Evolutionary conservation across 169 alveolate genomes (phyloP), one percentile per base, ranked within the genome.

Genomic region (Eimeria brunetti): DNA sequence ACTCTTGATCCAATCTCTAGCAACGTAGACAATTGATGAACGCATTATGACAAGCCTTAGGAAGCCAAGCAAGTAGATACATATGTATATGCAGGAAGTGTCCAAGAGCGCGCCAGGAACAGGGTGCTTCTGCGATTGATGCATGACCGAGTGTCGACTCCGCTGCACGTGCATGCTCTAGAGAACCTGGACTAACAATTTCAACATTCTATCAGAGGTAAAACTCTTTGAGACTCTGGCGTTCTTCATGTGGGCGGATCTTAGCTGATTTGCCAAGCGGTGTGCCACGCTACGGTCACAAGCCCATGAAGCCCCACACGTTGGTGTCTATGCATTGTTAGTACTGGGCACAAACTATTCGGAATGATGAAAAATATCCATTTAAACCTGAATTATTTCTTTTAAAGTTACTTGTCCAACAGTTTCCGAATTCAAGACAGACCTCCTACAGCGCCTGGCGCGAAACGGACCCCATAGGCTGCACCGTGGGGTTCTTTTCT

Each of bases 401-500:
- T 73, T 56, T 36, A 38, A 3, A 38, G 22, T 38, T 36, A 5
- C 3, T 73, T 38, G n/a, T 73, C 83, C 38, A 56, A 38, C n/a
- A 30, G 18, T 73, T 73, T 3, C 83, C 5, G 14, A 73, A 30
- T 73, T 73, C 83, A 6, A 18, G 53, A 73, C 83, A 20, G 53
- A 16, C 51, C 33, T 36, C 20, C 83, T 16, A 33, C 83, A 73
- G 5, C 22, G n/a, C 83, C 33, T 20, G 83, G 44, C 88, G 30
- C 24, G 33, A 22, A n/a, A 46, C 64, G 88, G 27, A 16, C 67
- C 69, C 88, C 67, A 4, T 51, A 78, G 49, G 14, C 69, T 2
- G 30, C 67, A 41, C 30, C n/a, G 88, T 78, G 88, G 88, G 88
- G 88, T 78, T 49, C 88, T 16, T 49, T 49, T 30, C 14, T 78